These are phyloP conservation scores for Grammothele lineata DNA, from an alignment of 768 basidiomycete species.

Conservation along the genomic window DNA sequence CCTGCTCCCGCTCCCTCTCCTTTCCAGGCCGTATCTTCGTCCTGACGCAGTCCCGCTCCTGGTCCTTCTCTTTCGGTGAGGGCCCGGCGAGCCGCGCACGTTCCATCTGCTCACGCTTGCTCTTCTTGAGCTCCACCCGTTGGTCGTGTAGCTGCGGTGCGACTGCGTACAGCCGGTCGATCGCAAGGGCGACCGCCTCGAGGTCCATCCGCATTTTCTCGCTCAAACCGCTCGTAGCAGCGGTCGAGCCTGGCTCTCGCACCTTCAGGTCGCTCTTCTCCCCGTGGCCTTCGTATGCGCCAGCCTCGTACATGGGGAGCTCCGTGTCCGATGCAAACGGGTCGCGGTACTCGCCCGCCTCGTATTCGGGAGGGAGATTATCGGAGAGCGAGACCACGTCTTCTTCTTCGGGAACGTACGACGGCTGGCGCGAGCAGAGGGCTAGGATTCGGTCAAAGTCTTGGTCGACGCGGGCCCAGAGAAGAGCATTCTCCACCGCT, in stretches of 20 bases:
- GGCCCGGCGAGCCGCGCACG: slow-evolving; percentile 49
- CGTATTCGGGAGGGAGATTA: slow-evolving; percentile 28
- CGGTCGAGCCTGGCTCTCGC: not conserved
- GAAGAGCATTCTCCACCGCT: slow-evolving; percentile 54
- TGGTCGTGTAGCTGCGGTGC: slow-evolving; percentile 90
- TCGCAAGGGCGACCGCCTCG: slow-evolving; percentile 80
- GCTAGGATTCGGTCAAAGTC: slow-evolving; percentile 66
- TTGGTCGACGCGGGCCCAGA: slow-evolving; percentile 74
- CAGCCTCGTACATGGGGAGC: slow-evolving; percentile 28
- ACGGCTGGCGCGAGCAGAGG: slow-evolving; percentile 54
- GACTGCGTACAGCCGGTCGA: slow-evolving; percentile 81
- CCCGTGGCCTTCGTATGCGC: slow-evolving; percentile 2
- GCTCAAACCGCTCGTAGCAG: slow-evolving; percentile 26
- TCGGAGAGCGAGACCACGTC: not conserved
- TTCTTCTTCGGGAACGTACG: not conserved
- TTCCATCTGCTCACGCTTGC: slow-evolving; percentile 72
- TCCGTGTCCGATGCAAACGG: slow-evolving; percentile 6
- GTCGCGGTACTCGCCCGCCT: slow-evolving; percentile 20
- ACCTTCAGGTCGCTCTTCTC: slow-evolving; percentile 8
- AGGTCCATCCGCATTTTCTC: slow-evolving; percentile 88
- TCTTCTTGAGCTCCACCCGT: slow-evolving; percentile 80
- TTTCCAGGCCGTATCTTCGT: slow-evolving; percentile 34
- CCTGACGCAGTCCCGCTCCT: slow-evolving; percentile 30
- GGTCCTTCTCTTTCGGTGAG: slow-evolving; percentile 2
- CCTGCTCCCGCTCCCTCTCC: slow-evolving; percentile 46